A percentile compares a stretch with the other conserved stretches of the same genome.
Evolutionary conservation across 2,329 filamentous ascomycete genomes (phyloP).

Genomic region (Chrysoporthe deuterocubensis): DNA sequence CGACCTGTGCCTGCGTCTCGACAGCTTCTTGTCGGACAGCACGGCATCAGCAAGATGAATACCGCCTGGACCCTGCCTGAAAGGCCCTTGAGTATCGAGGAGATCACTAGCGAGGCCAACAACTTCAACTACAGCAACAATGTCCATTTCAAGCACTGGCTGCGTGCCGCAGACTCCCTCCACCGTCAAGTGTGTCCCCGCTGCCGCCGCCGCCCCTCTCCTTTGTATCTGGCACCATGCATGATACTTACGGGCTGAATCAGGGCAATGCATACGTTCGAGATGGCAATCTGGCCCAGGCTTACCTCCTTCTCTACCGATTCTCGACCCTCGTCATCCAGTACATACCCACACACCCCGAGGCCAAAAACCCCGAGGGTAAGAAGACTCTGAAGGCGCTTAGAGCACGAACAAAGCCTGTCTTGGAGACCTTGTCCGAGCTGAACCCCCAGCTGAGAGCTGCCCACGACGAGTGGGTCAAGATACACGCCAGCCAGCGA

Average conservation of each 20-base stretch:
- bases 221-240: neutral
- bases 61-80: constrained; percentile 40
- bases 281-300: constrained; percentile 84
- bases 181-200: constrained; percentile 72
- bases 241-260: neutral
- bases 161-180: constrained; percentile 78
- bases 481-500: constrained; percentile 49
- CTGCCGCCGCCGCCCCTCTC: neutral
- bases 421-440: constrained; percentile 73
- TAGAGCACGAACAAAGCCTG: constrained; percentile 54
- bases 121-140: constrained; percentile 80
- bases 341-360: constrained; percentile 75
- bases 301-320: constrained; percentile 89
- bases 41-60: constrained; percentile 35
- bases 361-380: constrained; percentile 69
- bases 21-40: neutral
- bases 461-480: constrained; percentile 70
- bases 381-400: constrained; percentile 63
- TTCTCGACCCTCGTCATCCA: constrained; percentile 85
- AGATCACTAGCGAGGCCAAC: constrained; percentile 75
- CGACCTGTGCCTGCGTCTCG: neutral
- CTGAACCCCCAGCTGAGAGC: constrained; percentile 79
- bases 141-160: constrained; percentile 80
- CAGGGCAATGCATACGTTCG: constrained; percentile 83
- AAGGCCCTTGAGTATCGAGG: constrained; percentile 72